A percentile compares a stretch with the other conserved stretches of the same genome.
Conservation (phyloP, 306 rosid genomes). For the Cucumis cinereus region DNA sequence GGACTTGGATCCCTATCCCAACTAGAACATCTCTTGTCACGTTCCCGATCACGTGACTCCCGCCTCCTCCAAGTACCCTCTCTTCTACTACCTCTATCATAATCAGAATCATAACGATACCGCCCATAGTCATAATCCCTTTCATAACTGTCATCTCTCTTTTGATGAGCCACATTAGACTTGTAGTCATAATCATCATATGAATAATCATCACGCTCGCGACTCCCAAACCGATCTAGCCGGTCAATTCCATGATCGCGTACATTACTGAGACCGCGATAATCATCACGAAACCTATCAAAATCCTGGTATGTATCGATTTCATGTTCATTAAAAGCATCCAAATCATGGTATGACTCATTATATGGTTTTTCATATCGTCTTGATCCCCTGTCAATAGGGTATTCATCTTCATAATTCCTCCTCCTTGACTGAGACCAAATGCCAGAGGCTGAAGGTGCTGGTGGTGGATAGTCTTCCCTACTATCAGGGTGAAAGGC, state of each 20-base stretch:
- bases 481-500: conserved; percentile 63
- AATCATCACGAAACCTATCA: conserved; percentile 69
- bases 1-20: conserved; percentile 74
- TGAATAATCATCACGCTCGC: conserved; percentile 57
- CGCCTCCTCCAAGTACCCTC: conserved; percentile 70
- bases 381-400: conserved; percentile 64
- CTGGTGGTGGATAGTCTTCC: conserved; percentile 66
- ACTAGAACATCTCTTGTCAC: conserved; percentile 52
- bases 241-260: conserved; percentile 62
- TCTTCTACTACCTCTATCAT: conserved; percentile 65
- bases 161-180: conserved; percentile 49
- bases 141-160: conserved; percentile 75
- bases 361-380: conserved; percentile 60
- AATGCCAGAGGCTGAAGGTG: conserved; percentile 49
- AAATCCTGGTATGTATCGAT: conserved; percentile 44
- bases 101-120: conserved; percentile 87
- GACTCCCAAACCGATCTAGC: conserved; percentile 49
- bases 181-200: conserved; percentile 70
- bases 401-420: conserved; percentile 66
- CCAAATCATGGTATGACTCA: conserved; percentile 46
- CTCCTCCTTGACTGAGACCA: conserved; percentile 80
- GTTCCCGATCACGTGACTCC: conserved; percentile 62
- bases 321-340: conserved; percentile 50
- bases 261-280: conserved; percentile 38
- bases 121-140: conserved; percentile 63